Conservation (phyloP, 192 early-diverging fungal species). For the Entomortierella beljakovae region DNA sequence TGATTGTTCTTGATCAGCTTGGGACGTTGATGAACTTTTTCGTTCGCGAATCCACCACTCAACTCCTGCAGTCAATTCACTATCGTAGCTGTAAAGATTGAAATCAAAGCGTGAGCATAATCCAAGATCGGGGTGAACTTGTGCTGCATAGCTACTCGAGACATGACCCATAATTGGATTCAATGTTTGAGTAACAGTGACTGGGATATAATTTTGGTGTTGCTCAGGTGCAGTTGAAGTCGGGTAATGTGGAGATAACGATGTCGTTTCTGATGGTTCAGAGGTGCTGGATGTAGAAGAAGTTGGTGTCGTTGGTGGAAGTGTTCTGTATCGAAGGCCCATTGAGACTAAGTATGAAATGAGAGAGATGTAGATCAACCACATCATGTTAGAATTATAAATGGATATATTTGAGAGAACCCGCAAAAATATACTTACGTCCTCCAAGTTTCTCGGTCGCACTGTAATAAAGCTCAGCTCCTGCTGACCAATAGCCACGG, state of each 20-base stretch:
- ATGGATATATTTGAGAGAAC: background rate
- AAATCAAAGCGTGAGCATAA: constrained; percentile 90
- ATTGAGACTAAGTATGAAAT: constrained; percentile 62
- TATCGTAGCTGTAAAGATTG: constrained; percentile 91
- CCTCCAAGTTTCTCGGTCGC: constrained; percentile 90
- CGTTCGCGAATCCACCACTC: constrained; percentile 75
- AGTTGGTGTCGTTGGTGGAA: constrained; percentile 48
- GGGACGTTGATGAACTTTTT: constrained; percentile 10
- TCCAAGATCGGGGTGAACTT: constrained; percentile 74
- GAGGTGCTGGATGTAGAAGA: constrained; percentile 24
- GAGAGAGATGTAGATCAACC: constrained; percentile 9
- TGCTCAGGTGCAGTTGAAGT: constrained; percentile 49
- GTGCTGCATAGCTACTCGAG: constrained; percentile 84
- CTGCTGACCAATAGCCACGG: constrained; percentile 70
- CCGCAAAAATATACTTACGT: constrained; percentile 56
- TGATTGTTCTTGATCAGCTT: constrained; percentile 6
- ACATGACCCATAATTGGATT: constrained; percentile 97
- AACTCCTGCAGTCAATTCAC: constrained; percentile 88
- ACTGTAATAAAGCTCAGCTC: constrained; percentile 81
- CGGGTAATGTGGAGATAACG: constrained; percentile 23
- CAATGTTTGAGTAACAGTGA: constrained; percentile 77
- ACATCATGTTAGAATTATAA: background rate
- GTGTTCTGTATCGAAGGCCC: constrained; percentile 77
- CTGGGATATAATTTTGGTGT: constrained; percentile 52
- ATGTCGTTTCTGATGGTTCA: constrained; percentile 20